Percentiles rank a stretch among this genome's conserved stretches.
Conservation (phyloP, 23 red algal species). For the Agarophyton chilense region DNA sequence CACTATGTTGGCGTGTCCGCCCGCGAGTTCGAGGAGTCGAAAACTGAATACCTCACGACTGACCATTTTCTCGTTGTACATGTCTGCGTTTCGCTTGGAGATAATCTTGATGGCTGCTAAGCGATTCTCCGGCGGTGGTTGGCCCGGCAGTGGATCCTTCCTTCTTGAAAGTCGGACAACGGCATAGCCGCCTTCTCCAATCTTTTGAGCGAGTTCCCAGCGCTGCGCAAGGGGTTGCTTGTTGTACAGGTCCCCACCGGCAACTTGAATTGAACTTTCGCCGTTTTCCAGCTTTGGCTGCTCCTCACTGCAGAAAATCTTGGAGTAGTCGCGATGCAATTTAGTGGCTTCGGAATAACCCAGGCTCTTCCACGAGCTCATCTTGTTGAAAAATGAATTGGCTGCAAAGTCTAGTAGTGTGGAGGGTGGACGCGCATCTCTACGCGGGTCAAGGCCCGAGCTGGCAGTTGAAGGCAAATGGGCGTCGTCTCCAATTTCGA, state of each 20-base stretch:
- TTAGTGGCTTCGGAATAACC: slow-evolving; percentile 42
- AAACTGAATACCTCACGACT: slow-evolving; percentile 73
- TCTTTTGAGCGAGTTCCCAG: slow-evolving; percentile 49
- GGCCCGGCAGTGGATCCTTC: slow-evolving; percentile 29
- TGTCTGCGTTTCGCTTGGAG: slow-evolving; percentile 42
- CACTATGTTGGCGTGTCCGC: slow-evolving; percentile 84
- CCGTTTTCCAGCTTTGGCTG: slow-evolving; percentile 27
- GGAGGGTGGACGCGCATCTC: slow-evolving; percentile 46
- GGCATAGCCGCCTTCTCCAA: slow-evolving; percentile 71
- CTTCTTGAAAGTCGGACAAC: slow-evolving; percentile 37
- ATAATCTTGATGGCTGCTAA: slow-evolving; percentile 76
- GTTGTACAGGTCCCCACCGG: slow-evolving; percentile 59
- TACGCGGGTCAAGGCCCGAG: slow-evolving; percentile 8
- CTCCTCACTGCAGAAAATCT: slow-evolving; percentile 56
- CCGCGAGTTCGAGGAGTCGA: slow-evolving; percentile 66
- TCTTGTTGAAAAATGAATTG: slow-evolving; percentile 55
- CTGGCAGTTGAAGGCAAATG: slow-evolving; percentile 1
- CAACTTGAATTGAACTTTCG: slow-evolving; percentile 64
- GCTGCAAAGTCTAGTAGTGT: slow-evolving; percentile 21
- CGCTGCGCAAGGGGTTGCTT: slow-evolving; percentile 29
- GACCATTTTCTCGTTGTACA: slow-evolving; percentile 73
- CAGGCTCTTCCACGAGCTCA: slow-evolving; percentile 59
- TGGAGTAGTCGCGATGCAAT: slow-evolving; percentile 55
- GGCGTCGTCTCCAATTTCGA: slow-evolving; percentile 36
- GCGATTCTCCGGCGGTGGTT: slow-evolving; percentile 23